Evolutionary conservation across 495 filamentous ascomycete species (phyloP), one percentile per base, ranked within the genome.

Genomic region (Tuber umbilicatum): DNA sequence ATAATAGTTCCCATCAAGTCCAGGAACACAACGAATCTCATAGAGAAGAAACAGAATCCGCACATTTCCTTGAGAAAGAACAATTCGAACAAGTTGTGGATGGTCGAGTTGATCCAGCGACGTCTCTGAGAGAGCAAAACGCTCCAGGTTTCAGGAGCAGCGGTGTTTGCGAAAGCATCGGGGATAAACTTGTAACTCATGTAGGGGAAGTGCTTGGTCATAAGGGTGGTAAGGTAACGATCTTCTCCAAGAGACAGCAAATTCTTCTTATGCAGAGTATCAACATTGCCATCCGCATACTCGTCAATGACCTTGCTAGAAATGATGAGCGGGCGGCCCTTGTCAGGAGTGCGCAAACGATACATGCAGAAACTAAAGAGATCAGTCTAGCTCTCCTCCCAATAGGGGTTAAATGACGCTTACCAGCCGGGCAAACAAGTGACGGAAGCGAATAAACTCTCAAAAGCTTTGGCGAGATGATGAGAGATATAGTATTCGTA

Each of bases 191-290:
- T 97, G 86, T 94, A 97, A 9, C 92, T 92, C 94, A 97, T 97
- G 72, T 80, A 82, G 5, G 96, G 94, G 86, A 97, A 97, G 84
- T 98, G 90, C 84, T 97, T 97, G 72, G 93, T 97, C 93, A 99
- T 97, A 68, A 99, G 87, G 0, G 95, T 99, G 16, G 95, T 99
- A 72, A 99, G 87, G 83, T 92, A 99, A 82, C 95, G 93, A 91
- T 99, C 95, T 84, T 99, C 95, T 83, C 95, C 95, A 38, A 99
- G 90, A 75, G 94, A 90, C 68, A 98, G 85, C 27, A 99, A 87
- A 79, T 99, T 99, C 89, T 99, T 99, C 87, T 97, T 97, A 86
- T 99, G 95, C 45, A 99, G 88, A 4, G 95, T 99, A 80, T 99
- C 96, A 35, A 97, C 91, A 81, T 91, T 86, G 81, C 89, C 91